These are phyloP conservation scores for Syncephalastrum racemosum DNA, from an alignment of 371 early-diverging fungal species.

Conservation along the genomic window DNA sequence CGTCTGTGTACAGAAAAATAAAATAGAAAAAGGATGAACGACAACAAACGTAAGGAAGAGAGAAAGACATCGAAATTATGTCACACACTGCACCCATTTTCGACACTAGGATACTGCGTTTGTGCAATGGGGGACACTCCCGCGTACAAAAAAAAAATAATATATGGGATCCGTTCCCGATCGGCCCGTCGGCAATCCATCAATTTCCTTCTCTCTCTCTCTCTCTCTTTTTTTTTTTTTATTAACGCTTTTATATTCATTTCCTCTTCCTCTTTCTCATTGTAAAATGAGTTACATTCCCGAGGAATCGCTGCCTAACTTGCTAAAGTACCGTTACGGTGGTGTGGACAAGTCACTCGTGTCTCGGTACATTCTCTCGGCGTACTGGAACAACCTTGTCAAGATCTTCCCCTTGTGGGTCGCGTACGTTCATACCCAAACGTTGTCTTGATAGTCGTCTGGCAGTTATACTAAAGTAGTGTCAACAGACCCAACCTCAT, in stretches of 20 bases:
- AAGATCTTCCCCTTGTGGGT: slow-evolving; percentile 88
- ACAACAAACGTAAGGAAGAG: too few relatives aligned
- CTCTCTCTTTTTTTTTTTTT: slow-evolving; percentile 6
- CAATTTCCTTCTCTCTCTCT: slow-evolving; percentile 1
- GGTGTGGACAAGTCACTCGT: slow-evolving; percentile 89
- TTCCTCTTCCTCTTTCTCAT: not conserved
- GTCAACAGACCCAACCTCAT: slow-evolving; percentile 92
- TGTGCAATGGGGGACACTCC: too few relatives aligned
- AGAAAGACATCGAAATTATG: too few relatives aligned
- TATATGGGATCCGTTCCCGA: not conserved
- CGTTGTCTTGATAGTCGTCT: not conserved
- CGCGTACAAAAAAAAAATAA: not conserved
- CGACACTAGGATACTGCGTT: too few relatives aligned
- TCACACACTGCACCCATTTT: too few relatives aligned
- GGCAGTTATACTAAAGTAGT: too few relatives aligned
- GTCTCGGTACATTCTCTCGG: slow-evolving; percentile 80
- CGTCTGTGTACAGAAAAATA: slow-evolving; percentile 2
- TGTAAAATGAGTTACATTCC: slow-evolving; percentile 35
- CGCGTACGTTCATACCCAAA: slow-evolving; percentile 63
- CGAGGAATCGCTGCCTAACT: slow-evolving; percentile 43
- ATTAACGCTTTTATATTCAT: slow-evolving; percentile 1
- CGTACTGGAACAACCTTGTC: slow-evolving; percentile 91
- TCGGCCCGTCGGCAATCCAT: not conserved
- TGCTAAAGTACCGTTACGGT: slow-evolving; percentile 82
- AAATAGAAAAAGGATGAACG: not conserved